Percentiles rank a stretch among this genome's conserved stretches.
Conservation (phyloP, 2,329 filamentous ascomycete species). For the Xylariaceae sp. region DNA sequence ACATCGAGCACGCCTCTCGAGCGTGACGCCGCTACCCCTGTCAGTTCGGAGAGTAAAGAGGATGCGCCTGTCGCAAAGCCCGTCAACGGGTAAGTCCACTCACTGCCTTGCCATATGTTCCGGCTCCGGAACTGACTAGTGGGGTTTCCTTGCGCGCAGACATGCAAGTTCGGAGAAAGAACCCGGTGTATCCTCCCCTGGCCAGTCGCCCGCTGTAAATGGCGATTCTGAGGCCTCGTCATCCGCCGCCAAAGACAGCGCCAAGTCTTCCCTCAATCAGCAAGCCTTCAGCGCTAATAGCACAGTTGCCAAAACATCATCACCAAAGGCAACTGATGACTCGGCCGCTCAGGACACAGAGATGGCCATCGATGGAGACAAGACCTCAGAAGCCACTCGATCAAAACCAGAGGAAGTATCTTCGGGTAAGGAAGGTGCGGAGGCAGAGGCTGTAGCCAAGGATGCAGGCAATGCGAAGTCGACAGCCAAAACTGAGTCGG, state of each 20-base stretch:
- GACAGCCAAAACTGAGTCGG: conserved; percentile 4
- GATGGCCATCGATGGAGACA: conserved; percentile 17
- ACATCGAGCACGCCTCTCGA: conserved; percentile 24
- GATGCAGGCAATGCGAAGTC: background rate
- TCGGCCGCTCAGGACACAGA: conserved; percentile 12
- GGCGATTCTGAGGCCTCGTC: conserved; percentile 16
- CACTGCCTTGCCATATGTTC: too few species aligned
- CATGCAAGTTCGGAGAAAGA: conserved; percentile 19
- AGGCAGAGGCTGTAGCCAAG: background rate
- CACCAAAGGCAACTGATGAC: conserved; percentile 10
- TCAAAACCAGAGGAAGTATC: conserved; percentile 6
- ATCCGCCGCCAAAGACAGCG: background rate
- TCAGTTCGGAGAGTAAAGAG: conserved; percentile 42
- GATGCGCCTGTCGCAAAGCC: conserved; percentile 37
- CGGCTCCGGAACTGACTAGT: too few species aligned
- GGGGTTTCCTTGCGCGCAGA: conserved; percentile 8
- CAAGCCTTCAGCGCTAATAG: conserved; percentile 24
- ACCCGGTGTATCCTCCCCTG: conserved; percentile 6
- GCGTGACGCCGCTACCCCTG: conserved; percentile 16
- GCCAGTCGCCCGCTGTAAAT: conserved; percentile 20
- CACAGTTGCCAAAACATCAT: conserved; percentile 14
- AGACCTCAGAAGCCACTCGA: background rate
- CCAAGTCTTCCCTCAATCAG: conserved; percentile 17
- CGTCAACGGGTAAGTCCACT: conserved; percentile 55
- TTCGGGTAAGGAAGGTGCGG: conserved; percentile 8